phyloP scores from a whole-genome alignment of 2,329 filamentous ascomycete species.

The Clarireedia hainanense region DNA sequence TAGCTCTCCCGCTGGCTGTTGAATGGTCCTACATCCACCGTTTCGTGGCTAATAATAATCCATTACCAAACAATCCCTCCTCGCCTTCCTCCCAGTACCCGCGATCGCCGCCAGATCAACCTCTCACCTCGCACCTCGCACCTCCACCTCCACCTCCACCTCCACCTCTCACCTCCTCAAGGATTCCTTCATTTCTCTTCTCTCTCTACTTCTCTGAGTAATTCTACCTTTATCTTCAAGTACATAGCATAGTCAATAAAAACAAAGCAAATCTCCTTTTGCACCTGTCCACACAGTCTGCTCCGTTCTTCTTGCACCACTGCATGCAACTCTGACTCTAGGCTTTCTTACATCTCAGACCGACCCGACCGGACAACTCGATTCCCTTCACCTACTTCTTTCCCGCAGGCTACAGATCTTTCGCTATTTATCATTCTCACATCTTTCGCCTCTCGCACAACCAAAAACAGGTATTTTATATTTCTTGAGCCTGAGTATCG shows the following conservation, averaged over 20 bases:
- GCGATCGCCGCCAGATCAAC: not conserved
- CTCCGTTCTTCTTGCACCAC: constrained; percentile 25
- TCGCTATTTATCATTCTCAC: constrained; percentile 20
- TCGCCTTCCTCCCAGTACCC: constrained; percentile 10
- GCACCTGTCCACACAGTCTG: constrained; percentile 27
- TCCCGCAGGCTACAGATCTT: constrained; percentile 11
- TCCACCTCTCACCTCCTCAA: not conserved
- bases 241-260: constrained; percentile 46
- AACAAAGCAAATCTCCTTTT: constrained; percentile 29
- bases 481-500: constrained; percentile 2
- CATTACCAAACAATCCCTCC: constrained; percentile 9
- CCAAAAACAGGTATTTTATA: constrained; percentile 25
- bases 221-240: constrained; percentile 28
- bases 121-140: not conserved
- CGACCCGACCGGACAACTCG: constrained; percentile 1
- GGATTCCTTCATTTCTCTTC: constrained; percentile 20
- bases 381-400: constrained; percentile 2
- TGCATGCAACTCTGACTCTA: constrained; percentile 25
- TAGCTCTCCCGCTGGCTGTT: too few relatives aligned
- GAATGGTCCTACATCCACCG: not conserved
- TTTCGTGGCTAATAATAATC: constrained; percentile 1
- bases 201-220: constrained; percentile 13
- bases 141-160: not conserved
- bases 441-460: constrained; percentile 16
- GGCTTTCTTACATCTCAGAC: constrained; percentile 20